These are phyloP conservation scores for Xerocomus brunneocitrinus DNA, from an alignment of 768 basidiomycete genomes.

Conservation along the genomic window DNA sequence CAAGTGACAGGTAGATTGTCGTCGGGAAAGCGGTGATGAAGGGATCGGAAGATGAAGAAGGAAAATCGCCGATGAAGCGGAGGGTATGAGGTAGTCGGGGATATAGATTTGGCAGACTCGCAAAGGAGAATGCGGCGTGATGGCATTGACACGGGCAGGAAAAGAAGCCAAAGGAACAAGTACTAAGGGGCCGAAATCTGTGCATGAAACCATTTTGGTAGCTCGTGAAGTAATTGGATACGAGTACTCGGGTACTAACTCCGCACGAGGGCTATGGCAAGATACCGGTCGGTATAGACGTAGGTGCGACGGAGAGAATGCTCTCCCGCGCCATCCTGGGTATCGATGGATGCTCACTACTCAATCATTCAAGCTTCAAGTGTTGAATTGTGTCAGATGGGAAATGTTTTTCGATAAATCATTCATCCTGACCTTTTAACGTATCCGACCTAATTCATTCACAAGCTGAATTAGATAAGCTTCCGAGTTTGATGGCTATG, in stretches of 20 bases:
- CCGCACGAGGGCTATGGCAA: conserved; percentile 27
- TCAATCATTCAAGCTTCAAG: background rate
- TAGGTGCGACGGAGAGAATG: conserved; percentile 25
- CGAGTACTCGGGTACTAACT: conserved; percentile 31
- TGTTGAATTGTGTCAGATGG: conserved; percentile 16
- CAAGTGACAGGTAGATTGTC: conserved; percentile 14
- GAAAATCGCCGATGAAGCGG: conserved; percentile 27
- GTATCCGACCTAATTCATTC: conserved; percentile 12
- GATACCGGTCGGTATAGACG: conserved; percentile 23
- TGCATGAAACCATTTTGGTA: conserved; percentile 31
- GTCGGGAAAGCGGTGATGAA: conserved; percentile 22
- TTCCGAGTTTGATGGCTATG: conserved; percentile 26
- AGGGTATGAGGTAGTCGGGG: conserved; percentile 23
- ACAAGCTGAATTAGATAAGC: conserved; percentile 29
- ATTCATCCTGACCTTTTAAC: conserved; percentile 21
- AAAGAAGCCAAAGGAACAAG: conserved; percentile 26
- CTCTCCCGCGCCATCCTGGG: conserved; percentile 7
- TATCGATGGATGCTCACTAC: background rate
- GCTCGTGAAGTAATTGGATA: conserved; percentile 29
- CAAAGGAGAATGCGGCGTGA: conserved; percentile 29
- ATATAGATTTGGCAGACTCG: conserved; percentile 26
- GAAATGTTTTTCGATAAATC: conserved; percentile 12
- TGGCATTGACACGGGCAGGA: conserved; percentile 26
- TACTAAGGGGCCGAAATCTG: conserved; percentile 29
- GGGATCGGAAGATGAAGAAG: conserved; percentile 24